Evolutionary conservation across 495 filamentous ascomycete species (phyloP).

Genomic region (Podospora didyma): DNA sequence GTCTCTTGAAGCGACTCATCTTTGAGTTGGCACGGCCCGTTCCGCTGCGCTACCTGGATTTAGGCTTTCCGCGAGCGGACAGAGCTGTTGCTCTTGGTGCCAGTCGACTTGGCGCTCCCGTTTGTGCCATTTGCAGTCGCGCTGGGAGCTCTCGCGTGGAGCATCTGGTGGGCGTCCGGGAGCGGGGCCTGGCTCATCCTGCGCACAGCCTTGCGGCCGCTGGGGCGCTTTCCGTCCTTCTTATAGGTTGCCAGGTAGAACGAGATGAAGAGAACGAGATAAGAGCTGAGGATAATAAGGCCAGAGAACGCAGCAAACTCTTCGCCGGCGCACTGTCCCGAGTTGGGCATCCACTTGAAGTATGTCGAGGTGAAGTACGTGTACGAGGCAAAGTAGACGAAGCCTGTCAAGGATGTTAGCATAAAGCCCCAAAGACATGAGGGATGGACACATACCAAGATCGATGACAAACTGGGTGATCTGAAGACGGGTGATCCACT

Average conservation of each 20-base stretch:
- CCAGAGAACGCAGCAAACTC: conserved; percentile 96
- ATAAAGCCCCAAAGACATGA: not conserved
- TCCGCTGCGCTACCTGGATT: conserved; percentile 6
- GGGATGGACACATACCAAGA: conserved; percentile 53
- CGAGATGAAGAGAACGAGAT: conserved; percentile 95
- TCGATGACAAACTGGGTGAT: conserved; percentile 81
- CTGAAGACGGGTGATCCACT: conserved; percentile 83
- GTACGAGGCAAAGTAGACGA: conserved; percentile 94
- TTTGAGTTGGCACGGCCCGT: not conserved
- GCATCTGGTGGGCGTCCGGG: conserved; percentile 42
- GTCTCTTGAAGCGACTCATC: not conserved
- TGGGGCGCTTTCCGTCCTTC: conserved; percentile 66
- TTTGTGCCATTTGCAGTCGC: conserved; percentile 19
- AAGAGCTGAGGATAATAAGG: conserved; percentile 85
- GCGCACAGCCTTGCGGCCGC: conserved; percentile 52
- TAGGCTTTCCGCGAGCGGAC: conserved; percentile 59
- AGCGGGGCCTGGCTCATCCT: conserved; percentile 53
- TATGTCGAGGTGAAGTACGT: conserved; percentile 93
- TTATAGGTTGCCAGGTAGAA: conserved; percentile 98
- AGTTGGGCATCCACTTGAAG: conserved; percentile 78
- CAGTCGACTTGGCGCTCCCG: conserved; percentile 40
- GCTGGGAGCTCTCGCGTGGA: conserved; percentile 23
- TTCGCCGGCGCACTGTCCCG: conserved; percentile 86
- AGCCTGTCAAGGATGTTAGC: conserved; percentile 49
- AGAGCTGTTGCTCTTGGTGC: conserved; percentile 46